These are phyloP conservation scores for Penicillium fimorum DNA, from an alignment of 495 filamentous ascomycete species.

Conservation along the genomic window DNA sequence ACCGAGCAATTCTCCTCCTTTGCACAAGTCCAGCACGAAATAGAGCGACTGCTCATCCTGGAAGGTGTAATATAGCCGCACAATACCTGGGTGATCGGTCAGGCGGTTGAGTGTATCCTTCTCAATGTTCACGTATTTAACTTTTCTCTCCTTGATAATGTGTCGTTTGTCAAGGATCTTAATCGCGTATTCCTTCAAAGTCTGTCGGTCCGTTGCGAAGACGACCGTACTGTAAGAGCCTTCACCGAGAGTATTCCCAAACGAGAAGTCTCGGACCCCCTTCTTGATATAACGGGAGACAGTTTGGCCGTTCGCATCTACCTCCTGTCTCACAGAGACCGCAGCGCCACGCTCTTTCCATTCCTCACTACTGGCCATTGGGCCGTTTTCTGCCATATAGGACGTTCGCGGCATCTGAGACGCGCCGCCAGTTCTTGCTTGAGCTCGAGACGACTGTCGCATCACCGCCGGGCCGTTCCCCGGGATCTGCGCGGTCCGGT, in stretches of 20 bases:
- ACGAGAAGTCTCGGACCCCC: conserved; percentile 94
- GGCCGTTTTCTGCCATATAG: conserved; percentile 64
- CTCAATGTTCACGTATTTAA: conserved; percentile 99
- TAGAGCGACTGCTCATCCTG: conserved; percentile 95
- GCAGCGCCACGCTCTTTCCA: conserved; percentile 95
- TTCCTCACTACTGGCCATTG: conserved; percentile 74
- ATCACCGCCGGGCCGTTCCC: conserved; percentile 57
- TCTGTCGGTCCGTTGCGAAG: conserved; percentile 92
- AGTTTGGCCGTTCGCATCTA: conserved; percentile 78
- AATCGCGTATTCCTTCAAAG: conserved; percentile 93
- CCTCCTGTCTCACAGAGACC: conserved; percentile 70
- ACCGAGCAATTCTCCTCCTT: conserved; percentile 87
- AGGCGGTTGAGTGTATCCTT: conserved; percentile 96
- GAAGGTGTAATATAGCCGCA: conserved; percentile 97
- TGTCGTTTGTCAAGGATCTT: conserved; percentile 98
- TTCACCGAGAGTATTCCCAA: conserved; percentile 88
- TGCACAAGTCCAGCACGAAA: conserved; percentile 93
- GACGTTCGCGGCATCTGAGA: conserved; percentile 55
- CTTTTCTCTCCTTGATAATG: conserved; percentile 99
- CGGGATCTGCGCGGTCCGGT: conserved; percentile 56
- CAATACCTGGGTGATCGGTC: conserved; percentile 94
- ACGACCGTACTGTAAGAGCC: conserved; percentile 98
- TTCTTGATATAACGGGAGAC: conserved; percentile 87
- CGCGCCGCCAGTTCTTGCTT: conserved; percentile 46
- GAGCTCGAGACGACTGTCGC: conserved; percentile 45